Conservation (phyloP, 768 basidiomycete genomes). For the Pleurotus salmoneostramineus region DNA sequence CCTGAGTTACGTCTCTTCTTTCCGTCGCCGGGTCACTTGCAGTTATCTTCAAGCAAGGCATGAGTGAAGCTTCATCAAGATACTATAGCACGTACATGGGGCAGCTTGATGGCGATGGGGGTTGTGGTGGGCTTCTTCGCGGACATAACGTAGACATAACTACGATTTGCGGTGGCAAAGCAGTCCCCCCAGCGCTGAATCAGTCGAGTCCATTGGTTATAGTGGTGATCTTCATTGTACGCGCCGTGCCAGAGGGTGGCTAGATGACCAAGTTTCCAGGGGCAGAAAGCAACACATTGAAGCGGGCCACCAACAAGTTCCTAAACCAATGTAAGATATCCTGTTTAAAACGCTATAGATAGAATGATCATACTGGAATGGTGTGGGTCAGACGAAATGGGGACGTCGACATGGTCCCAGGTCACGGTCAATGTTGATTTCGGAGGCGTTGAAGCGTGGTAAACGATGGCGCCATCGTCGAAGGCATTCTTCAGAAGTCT, state of each 20-base stretch:
- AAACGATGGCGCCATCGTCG: conserved; percentile 3
- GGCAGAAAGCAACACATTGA: conserved; percentile 44
- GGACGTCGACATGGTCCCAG: too few relatives aligned
- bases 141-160: conserved; percentile 33
- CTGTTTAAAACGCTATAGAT: neutral
- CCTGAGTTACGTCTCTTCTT: conserved; percentile 12
- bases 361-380: neutral
- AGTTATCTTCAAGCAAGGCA: neutral
- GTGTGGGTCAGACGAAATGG: neutral
- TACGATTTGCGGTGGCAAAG: conserved; percentile 42
- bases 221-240: conserved; percentile 23
- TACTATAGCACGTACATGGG: conserved; percentile 21
- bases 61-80: neutral
- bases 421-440: too few relatives aligned
- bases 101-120: conserved; percentile 33
- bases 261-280: conserved; percentile 36
- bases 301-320: conserved; percentile 25
- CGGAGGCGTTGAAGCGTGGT: neutral
- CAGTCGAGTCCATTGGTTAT: conserved; percentile 40
- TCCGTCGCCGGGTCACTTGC: neutral
- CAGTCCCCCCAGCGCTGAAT: conserved; percentile 46
- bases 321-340: conserved; percentile 19
- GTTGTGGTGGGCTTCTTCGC: conserved; percentile 17
- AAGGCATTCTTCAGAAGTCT: neutral
- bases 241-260: conserved; percentile 33